Evolutionary conservation across 305 asterid species (phyloP).

Genomic region (Fraxinus floribunda): DNA sequence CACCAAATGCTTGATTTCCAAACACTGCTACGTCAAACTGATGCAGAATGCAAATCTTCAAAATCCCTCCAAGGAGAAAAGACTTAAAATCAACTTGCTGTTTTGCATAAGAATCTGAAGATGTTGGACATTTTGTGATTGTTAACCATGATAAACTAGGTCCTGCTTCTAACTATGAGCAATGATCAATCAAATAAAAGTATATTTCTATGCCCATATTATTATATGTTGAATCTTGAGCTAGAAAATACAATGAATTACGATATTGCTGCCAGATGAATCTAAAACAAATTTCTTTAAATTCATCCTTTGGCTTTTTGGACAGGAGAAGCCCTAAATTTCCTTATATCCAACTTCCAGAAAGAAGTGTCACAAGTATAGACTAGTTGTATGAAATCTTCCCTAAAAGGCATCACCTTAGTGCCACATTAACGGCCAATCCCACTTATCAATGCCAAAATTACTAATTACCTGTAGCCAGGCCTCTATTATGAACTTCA

Average conservation of each 20-base stretch:
- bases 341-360: neutral
- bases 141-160: neutral
- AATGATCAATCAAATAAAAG: neutral
- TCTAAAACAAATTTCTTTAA: neutral
- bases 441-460: conserved; percentile 7
- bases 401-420: neutral
- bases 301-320: neutral
- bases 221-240: neutral
- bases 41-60: neutral
- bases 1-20: neutral
- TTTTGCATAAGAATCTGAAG: neutral
- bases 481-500: conserved; percentile 89
- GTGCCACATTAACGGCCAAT: neutral
- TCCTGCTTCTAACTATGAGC: neutral
- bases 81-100: neutral
- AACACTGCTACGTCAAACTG: neutral
- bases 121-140: neutral
- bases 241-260: neutral
- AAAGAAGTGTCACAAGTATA: neutral
- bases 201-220: neutral
- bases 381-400: neutral
- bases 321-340: conserved; percentile 3
- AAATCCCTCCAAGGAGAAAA: neutral
- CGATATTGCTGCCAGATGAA: neutral
- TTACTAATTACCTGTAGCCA: conserved; percentile 74